Evolutionary conservation across 139 green algal genomes (phyloP).

Genomic region (Dunaliella sp.): DNA sequence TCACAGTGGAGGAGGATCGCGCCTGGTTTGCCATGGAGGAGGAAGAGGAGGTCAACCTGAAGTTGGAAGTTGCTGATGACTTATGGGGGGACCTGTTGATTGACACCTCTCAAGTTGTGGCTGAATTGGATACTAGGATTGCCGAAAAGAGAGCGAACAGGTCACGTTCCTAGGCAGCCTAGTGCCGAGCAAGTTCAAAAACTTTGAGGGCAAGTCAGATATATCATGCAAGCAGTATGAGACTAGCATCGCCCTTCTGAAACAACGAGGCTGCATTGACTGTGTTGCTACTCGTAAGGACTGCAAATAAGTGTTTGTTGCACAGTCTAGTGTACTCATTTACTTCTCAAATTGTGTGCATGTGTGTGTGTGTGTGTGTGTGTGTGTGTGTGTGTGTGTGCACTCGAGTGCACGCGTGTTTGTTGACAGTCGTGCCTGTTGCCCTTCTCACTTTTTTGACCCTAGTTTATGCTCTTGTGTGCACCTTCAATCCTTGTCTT

Average conservation of each 20-base stretch:
- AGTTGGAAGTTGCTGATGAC: conserved; percentile 30
- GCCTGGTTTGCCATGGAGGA: conserved; percentile 21
- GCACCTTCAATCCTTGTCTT: neutral
- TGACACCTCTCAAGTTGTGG: conserved; percentile 25
- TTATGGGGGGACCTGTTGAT: conserved; percentile 22
- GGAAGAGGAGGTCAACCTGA: conserved; percentile 37
- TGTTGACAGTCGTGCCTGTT: neutral
- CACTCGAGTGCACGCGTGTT: neutral
- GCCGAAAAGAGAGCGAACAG: neutral
- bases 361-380: neutral
- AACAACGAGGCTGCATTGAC: neutral
- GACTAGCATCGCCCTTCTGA: neutral
- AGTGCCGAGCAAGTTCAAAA: too few species aligned
- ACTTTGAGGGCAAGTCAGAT: neutral
- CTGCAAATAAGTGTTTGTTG: neutral
- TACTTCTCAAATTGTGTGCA: neutral
- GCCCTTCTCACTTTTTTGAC: neutral
- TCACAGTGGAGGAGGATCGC: conserved; percentile 19
- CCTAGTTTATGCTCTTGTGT: neutral
- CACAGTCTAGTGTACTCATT: neutral
- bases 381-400: neutral
- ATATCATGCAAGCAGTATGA: neutral
- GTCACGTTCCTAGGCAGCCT: too few species aligned
- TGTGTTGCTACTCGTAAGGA: too few species aligned
- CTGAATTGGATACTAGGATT: conserved; percentile 9